phyloP scores from a whole-genome alignment of 176 grass and related monocot genomes.

The Pontederia crassipes region DNA sequence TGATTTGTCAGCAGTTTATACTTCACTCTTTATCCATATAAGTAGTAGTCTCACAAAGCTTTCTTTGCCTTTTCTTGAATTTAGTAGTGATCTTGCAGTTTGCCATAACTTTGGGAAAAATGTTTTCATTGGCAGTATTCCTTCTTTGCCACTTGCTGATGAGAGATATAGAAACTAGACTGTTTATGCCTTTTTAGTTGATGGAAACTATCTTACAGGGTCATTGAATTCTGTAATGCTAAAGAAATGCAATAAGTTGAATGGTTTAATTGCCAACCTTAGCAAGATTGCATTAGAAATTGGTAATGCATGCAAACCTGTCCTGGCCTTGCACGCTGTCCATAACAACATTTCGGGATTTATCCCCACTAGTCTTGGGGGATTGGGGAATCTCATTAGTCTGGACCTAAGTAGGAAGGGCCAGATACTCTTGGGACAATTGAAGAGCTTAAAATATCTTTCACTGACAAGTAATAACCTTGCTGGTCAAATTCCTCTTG shows the following conservation, averaged over 20 bases:
- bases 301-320: constrained; percentile 36
- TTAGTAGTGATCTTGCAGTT: constrained; percentile 25
- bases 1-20: constrained; percentile 24
- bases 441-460: constrained; percentile 51
- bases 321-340: constrained; percentile 58
- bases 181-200: constrained; percentile 37
- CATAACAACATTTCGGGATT: constrained; percentile 60
- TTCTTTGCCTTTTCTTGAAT: constrained; percentile 10
- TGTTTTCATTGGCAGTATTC: constrained; percentile 44
- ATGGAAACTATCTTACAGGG: constrained; percentile 60
- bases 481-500: constrained; percentile 54
- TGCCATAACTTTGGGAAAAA: constrained; percentile 85
- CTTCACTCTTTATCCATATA: constrained; percentile 28
- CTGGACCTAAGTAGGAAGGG: constrained; percentile 62
- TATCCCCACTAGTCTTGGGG: constrained; percentile 54
- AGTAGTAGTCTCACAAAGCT: constrained; percentile 17
- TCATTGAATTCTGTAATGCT: constrained; percentile 49
- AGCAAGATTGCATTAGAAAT: constrained; percentile 38
- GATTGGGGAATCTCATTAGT: constrained; percentile 41
- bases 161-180: constrained; percentile 35
- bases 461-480: constrained; percentile 68
- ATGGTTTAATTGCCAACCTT: constrained; percentile 41
- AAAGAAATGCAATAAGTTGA: constrained; percentile 40
- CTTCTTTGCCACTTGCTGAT: constrained; percentile 43
- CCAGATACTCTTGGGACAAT: constrained; percentile 52